Evolutionary conservation across 2,329 filamentous ascomycete genomes (phyloP).

Genomic region (Cladophialophora immunda): DNA sequence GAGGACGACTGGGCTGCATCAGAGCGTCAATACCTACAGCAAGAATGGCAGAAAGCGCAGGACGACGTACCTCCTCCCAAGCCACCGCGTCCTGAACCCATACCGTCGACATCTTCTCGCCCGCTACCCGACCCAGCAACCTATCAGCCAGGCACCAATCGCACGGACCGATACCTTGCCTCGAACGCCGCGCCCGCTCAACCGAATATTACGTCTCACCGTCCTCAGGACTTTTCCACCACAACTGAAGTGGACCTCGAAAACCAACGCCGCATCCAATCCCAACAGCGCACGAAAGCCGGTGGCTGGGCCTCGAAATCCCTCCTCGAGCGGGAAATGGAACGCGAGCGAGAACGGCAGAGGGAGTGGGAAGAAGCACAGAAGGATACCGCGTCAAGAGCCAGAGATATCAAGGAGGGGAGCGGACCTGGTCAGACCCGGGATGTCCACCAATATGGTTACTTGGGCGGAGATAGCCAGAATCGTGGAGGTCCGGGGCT

Average conservation of each 20-base stretch:
- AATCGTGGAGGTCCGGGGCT: slow-evolving; percentile 62
- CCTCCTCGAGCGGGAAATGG: slow-evolving; percentile 72
- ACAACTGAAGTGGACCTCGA: slow-evolving; percentile 65
- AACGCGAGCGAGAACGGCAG: slow-evolving; percentile 70
- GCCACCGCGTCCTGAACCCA: slow-evolving; percentile 28
- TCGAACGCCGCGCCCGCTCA: slow-evolving; percentile 61
- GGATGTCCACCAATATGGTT: slow-evolving; percentile 71
- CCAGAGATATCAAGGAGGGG: slow-evolving; percentile 56
- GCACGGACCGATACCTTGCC: slow-evolving; percentile 65
- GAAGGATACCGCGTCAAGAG: slow-evolving; percentile 57
- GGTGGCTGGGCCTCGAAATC: slow-evolving; percentile 70
- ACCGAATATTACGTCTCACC: slow-evolving; percentile 50
- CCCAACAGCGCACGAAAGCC: slow-evolving; percentile 66
- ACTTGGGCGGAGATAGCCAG: slow-evolving; percentile 68
- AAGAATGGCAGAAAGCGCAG: slow-evolving; percentile 62
- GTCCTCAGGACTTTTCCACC: slow-evolving; percentile 57
- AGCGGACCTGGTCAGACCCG: slow-evolving; percentile 61
- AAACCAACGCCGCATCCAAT: slow-evolving; percentile 60
- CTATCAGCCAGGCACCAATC: slow-evolving; percentile 49
- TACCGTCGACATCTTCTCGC: slow-evolving; percentile 41
- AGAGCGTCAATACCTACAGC: slow-evolving; percentile 67
- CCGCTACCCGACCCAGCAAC: slow-evolving; percentile 59
- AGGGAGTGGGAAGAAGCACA: slow-evolving; percentile 71
- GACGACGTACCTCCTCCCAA: slow-evolving; percentile 40
- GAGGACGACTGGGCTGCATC: slow-evolving; percentile 67